A percentile compares a stretch with the other conserved stretches of the same genome.
These are phyloP conservation scores for Xanthoconium separans DNA, from an alignment of 1,284 basidiomycete species.

Conservation along the genomic window DNA sequence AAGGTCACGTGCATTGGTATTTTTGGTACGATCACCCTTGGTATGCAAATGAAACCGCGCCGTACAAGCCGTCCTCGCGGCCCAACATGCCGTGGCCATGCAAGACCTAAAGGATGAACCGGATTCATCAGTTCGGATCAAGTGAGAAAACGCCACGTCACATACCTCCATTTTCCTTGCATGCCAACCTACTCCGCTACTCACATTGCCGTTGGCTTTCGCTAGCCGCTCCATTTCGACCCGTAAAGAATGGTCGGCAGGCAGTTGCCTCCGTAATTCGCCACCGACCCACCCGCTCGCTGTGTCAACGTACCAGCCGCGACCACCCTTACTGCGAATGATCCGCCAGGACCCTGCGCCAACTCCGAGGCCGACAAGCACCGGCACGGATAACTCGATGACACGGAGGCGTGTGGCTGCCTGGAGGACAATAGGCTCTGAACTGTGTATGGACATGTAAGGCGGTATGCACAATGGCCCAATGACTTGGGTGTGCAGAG, in stretches of 20 bases:
- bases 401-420: slow-evolving; percentile 82
- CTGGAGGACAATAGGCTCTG: slow-evolving; percentile 34
- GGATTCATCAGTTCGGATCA: slow-evolving; percentile 6
- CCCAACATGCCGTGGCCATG: slow-evolving; percentile 90
- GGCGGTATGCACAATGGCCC: slow-evolving; percentile 79
- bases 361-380: slow-evolving; percentile 69
- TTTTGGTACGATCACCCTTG: slow-evolving; percentile 56
- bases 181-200: slow-evolving; percentile 92
- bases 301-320: slow-evolving; percentile 95
- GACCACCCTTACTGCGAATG: slow-evolving; percentile 85
- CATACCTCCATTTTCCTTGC: slow-evolving; percentile 95
- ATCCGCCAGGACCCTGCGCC: slow-evolving; percentile 87
- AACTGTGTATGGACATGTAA: slow-evolving; percentile 57
- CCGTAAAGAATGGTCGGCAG: slow-evolving; percentile 62
- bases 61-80: slow-evolving; percentile 89
- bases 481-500: slow-evolving; percentile 71
- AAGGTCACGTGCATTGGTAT: background rate
- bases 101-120: slow-evolving; percentile 51
- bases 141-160: slow-evolving; percentile 2
- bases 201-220: slow-evolving; percentile 84
- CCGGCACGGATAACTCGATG: slow-evolving; percentile 79
- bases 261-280: slow-evolving; percentile 61
- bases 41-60: slow-evolving; percentile 90
- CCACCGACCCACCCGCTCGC: slow-evolving; percentile 77
- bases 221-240: slow-evolving; percentile 71